A percentile compares a stretch with the other conserved stretches of the same genome.
phyloP scores from a whole-genome alignment of 495 filamentous ascomycete genomes.

The Lasiosphaeriaceae sp. region DNA sequence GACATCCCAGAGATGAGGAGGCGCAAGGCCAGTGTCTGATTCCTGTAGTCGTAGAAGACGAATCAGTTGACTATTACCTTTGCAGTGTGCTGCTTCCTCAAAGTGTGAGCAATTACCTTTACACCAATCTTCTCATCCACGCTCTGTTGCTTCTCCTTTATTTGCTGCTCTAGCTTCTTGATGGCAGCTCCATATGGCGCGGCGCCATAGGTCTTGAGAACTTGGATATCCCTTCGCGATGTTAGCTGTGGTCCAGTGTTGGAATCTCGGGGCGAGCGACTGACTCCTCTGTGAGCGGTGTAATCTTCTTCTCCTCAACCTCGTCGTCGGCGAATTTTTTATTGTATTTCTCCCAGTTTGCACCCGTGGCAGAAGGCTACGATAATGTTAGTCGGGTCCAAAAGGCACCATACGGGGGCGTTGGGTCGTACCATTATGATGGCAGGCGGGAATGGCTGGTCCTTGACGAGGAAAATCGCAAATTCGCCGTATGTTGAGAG shows the following conservation, averaged over 20 bases:
- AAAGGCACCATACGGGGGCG: neutral
- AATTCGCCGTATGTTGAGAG: neutral
- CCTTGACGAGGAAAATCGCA: neutral
- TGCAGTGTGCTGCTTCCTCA: neutral
- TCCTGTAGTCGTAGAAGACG: slow-evolving; percentile 53
- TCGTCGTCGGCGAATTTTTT: slow-evolving; percentile 97
- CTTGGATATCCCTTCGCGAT: slow-evolving; percentile 84
- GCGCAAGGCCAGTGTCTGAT: slow-evolving; percentile 96
- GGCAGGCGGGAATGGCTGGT: slow-evolving; percentile 5
- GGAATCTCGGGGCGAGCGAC: slow-evolving; percentile 27
- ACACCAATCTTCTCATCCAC: slow-evolving; percentile 96
- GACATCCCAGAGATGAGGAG: slow-evolving; percentile 98
- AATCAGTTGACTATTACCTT: neutral
- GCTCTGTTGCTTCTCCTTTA: slow-evolving; percentile 93
- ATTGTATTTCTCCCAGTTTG: slow-evolving; percentile 96
- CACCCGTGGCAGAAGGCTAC: slow-evolving; percentile 85
- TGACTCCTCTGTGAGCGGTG: slow-evolving; percentile 91
- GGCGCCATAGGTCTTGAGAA: slow-evolving; percentile 97
- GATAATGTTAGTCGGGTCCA: neutral
- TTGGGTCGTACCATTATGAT: slow-evolving; percentile 24
- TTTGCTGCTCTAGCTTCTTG: slow-evolving; percentile 96
- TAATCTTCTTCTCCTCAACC: slow-evolving; percentile 98
- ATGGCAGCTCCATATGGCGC: slow-evolving; percentile 89
- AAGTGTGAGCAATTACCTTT: slow-evolving; percentile 33
- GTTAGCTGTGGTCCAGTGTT: slow-evolving; percentile 29